Evolutionary conservation across 768 basidiomycete species (phyloP).

Genomic region (Suillus variegatus): DNA sequence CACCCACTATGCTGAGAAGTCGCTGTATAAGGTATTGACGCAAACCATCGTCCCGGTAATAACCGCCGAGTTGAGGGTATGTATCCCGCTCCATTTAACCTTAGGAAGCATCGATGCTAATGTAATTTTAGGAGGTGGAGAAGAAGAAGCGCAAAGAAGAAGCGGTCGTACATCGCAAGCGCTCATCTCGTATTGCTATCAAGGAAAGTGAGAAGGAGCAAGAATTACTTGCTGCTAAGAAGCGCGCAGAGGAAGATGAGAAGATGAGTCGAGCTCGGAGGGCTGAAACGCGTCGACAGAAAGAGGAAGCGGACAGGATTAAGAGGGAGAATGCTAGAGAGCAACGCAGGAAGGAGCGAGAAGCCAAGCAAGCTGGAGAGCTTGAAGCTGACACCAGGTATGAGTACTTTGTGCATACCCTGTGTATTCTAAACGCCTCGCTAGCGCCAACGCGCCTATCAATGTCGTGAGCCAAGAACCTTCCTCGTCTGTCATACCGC

Average conservation of each 20-base stretch:
- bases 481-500: background rate
- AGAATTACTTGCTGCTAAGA: conserved; percentile 57
- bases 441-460: conserved; percentile 15
- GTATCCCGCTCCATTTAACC: conserved; percentile 18
- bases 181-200: conserved; percentile 84
- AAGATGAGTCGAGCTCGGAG: conserved; percentile 65
- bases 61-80: conserved; percentile 64
- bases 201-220: conserved; percentile 82
- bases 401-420: background rate
- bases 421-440: conserved; percentile 16
- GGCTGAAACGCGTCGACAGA: conserved; percentile 54
- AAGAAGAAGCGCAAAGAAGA: conserved; percentile 66
- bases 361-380: conserved; percentile 26
- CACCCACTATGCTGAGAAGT: conserved; percentile 79
- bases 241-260: conserved; percentile 66
- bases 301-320: conserved; percentile 56
- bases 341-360: conserved; percentile 39
- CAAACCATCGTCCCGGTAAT: conserved; percentile 73
- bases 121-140: conserved; percentile 54
- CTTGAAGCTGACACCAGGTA: conserved; percentile 17
- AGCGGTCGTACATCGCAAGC: conserved; percentile 82
- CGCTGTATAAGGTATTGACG: conserved; percentile 66
- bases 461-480: conserved; percentile 8
- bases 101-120: conserved; percentile 9
- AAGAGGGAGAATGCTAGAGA: conserved; percentile 64